These are phyloP conservation scores for Dactylellina cionopaga DNA, from an alignment of 2,329 filamentous ascomycete genomes.

Conservation along the genomic window DNA sequence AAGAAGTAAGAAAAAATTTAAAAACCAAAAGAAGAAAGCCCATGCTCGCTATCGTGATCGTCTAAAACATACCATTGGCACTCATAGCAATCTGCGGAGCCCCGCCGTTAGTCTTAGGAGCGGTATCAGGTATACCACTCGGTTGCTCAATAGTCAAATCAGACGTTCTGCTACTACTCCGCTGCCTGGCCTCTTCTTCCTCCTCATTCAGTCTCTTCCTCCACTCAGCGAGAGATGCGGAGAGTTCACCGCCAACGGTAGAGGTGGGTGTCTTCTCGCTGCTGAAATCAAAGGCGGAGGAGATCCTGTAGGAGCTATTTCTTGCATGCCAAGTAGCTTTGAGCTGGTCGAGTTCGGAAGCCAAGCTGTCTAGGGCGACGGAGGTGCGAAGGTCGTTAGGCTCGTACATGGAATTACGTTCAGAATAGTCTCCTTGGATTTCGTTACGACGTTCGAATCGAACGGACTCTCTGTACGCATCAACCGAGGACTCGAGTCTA, in stretches of 20 bases:
- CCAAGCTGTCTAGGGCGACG: slow-evolving; percentile 85
- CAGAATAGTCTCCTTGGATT: slow-evolving; percentile 53
- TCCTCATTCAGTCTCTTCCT: slow-evolving; percentile 56
- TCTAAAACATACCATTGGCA: slow-evolving; percentile 49
- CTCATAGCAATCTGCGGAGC: slow-evolving; percentile 35
- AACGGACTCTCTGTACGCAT: slow-evolving; percentile 84
- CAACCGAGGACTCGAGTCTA: slow-evolving; percentile 91
- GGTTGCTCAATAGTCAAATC: slow-evolving; percentile 33
- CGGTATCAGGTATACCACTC: slow-evolving; percentile 28
- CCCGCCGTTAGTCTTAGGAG: slow-evolving; percentile 31
- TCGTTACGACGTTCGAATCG: slow-evolving; percentile 54
- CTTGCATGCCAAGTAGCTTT: slow-evolving; percentile 94
- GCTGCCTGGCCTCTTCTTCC: slow-evolving; percentile 55
- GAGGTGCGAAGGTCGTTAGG: slow-evolving; percentile 68
- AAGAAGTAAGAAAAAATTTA: slow-evolving; percentile 1
- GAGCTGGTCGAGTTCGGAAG: slow-evolving; percentile 88
- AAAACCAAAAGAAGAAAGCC: slow-evolving; percentile 5
- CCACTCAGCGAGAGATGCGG: slow-evolving; percentile 56
- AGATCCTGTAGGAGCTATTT: slow-evolving; percentile 92
- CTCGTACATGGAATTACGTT: slow-evolving; percentile 59
- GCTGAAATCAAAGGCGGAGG: slow-evolving; percentile 85
- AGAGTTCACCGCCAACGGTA: slow-evolving; percentile 56
- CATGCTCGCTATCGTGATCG: slow-evolving; percentile 17
- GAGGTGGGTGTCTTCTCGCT: slow-evolving; percentile 64
- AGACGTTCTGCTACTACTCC: slow-evolving; percentile 53